These are phyloP conservation scores for Camellia oleifera DNA, from an alignment of 179 eudicot species.

Conservation along the genomic window DNA sequence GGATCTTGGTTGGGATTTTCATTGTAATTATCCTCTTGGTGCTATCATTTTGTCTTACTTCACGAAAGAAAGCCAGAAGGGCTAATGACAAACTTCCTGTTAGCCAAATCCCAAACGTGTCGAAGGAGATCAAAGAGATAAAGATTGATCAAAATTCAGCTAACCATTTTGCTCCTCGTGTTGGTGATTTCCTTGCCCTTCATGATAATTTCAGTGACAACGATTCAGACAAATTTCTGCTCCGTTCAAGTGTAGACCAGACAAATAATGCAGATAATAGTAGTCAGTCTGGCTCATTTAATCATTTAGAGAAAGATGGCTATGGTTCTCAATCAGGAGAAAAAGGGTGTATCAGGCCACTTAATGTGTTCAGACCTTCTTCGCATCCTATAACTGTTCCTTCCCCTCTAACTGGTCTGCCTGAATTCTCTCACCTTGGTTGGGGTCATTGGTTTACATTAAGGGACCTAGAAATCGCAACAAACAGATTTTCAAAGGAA, in stretches of 20 bases:
- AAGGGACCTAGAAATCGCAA: constrained; percentile 72
- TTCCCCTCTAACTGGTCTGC: constrained; percentile 72
- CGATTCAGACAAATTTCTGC: constrained; percentile 52
- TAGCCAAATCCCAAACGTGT: constrained; percentile 52
- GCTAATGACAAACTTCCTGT: constrained; percentile 44
- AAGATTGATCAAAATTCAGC: constrained; percentile 55
- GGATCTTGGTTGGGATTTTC: constrained; percentile 52
- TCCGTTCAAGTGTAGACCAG: constrained; percentile 42
- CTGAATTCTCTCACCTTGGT: constrained; percentile 70
- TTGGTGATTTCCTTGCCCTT: constrained; percentile 23
- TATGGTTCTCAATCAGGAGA: constrained; percentile 44
- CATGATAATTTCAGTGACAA: constrained; percentile 47
- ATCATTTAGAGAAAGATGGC: constrained; percentile 46
- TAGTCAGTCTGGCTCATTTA: constrained; percentile 52
- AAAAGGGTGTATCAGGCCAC: constrained; percentile 32
- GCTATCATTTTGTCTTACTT: constrained; percentile 54
- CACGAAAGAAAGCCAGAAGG: constrained; percentile 52
- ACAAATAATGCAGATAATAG: constrained; percentile 36
- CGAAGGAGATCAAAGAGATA: constrained; percentile 72
- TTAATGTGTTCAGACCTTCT: constrained; percentile 17
- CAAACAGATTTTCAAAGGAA: constrained; percentile 66
- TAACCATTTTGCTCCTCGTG: constrained; percentile 28
- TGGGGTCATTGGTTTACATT: constrained; percentile 95
- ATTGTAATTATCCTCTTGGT: constrained; percentile 48
- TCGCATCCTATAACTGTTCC: constrained; percentile 34